Conservation (phyloP, 2,329 filamentous ascomycete genomes). For the Trichoderma endophyticum region DNA sequence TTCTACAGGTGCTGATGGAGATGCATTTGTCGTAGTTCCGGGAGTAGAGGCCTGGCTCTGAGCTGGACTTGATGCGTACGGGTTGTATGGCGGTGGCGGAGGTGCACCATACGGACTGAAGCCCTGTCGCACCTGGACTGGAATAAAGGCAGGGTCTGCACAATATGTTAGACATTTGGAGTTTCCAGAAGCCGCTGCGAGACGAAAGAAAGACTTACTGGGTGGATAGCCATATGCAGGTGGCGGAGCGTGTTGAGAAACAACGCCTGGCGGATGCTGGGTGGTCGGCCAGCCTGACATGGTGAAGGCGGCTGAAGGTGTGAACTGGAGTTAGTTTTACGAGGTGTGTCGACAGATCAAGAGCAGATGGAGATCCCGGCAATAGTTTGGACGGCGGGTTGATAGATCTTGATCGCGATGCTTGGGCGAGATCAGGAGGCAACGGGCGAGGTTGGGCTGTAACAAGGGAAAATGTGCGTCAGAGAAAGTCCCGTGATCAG, state of each 20-base stretch:
- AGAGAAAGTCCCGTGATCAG: conserved; percentile 27
- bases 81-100: conserved; percentile 24
- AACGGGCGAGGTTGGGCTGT: conserved; percentile 14
- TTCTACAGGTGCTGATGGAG: conserved; percentile 31
- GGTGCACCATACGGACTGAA: conserved; percentile 47
- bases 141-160: conserved; percentile 55
- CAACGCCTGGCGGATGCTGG: conserved; percentile 42
- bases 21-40: conserved; percentile 30
- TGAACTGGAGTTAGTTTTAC: conserved; percentile 21
- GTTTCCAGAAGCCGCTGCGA: background rate
- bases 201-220: conserved; percentile 31
- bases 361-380: background rate
- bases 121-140: conserved; percentile 60
- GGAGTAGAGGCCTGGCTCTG: conserved; percentile 27
- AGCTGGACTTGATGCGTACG: conserved; percentile 30
- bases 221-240: conserved; percentile 38
- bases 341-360: background rate
- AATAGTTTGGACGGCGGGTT: background rate
- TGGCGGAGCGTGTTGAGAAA: conserved; percentile 36
- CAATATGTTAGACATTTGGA: conserved; percentile 25
- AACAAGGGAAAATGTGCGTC: conserved; percentile 2
- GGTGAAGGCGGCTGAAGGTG: conserved; percentile 26
- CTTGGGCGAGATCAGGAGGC: conserved; percentile 7
- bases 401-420: conserved; percentile 3
- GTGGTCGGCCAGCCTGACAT: conserved; percentile 38